A percentile compares a stretch with the other conserved stretches of the same genome.
Evolutionary conservation across 129 eudicot species (phyloP).

Genomic region (Centrapalus pauciflorus): DNA sequence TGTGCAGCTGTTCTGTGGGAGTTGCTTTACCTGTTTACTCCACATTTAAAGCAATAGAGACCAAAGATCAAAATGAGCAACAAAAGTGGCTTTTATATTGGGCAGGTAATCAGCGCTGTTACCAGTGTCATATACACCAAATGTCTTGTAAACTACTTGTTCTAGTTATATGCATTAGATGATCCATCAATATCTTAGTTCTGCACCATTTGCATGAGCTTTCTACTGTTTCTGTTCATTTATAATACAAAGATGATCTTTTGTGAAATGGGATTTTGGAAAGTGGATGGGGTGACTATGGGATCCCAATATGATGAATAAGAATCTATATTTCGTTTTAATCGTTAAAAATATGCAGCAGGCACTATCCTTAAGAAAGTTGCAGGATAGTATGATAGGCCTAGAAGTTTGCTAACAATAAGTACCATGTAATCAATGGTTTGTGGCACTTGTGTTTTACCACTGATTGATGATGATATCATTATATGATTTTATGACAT

Average conservation of each 20-base stretch:
- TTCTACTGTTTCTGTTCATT: not conserved
- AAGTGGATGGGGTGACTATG: not conserved
- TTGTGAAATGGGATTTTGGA: not conserved
- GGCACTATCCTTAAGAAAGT: not conserved
- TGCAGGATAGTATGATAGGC: not conserved
- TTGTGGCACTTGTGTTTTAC: not conserved
- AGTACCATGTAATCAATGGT: not conserved
- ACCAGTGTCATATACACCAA: not conserved
- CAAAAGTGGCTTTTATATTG: conserved; percentile 86
- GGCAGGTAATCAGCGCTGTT: conserved; percentile 69
- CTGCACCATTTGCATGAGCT: not conserved
- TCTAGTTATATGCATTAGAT: not conserved
- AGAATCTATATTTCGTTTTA: not conserved
- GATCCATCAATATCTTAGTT: not conserved
- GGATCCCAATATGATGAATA: not conserved
- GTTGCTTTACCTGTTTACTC: conserved; percentile 77
- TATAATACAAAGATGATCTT: not conserved
- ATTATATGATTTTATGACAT: not conserved
- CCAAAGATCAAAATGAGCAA: conserved; percentile 62
- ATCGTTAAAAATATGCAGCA: not conserved
- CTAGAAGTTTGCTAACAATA: not conserved
- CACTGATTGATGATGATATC: not conserved
- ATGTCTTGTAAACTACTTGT: not conserved
- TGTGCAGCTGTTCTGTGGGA: conserved; percentile 82
- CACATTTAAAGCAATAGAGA: conserved; percentile 82